phyloP scores from a whole-genome alignment of 164 flowering plant genomes.

The Aristolochia contorta region DNA sequence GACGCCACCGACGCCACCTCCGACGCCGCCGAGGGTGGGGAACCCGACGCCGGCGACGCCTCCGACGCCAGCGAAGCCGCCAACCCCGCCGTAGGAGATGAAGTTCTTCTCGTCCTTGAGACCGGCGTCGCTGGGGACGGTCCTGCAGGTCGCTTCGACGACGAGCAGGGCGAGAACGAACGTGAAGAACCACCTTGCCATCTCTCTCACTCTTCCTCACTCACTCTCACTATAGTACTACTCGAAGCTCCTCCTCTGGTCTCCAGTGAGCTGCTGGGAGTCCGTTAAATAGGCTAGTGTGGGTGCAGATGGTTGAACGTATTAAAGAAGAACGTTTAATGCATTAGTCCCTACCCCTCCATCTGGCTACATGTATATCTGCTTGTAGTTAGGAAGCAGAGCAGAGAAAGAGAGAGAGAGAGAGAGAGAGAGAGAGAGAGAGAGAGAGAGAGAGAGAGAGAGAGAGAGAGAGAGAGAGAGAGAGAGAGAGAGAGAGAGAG shows the following conservation, averaged over 20 bases:
- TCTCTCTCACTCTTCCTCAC: not conserved
- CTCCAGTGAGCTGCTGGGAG: too few relatives aligned
- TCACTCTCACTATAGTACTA: constrained; percentile 1
- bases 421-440: too few relatives aligned
- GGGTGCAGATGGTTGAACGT: too few relatives aligned
- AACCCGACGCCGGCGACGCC: constrained; percentile 3
- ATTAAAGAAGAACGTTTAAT: too few relatives aligned
- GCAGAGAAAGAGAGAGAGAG: too few relatives aligned
- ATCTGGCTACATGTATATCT: too few relatives aligned
- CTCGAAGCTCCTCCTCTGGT: not conserved
- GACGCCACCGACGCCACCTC: not conserved
- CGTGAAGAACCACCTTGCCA: constrained; percentile 1
- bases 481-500: too few relatives aligned
- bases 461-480: too few relatives aligned
- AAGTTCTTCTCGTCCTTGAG: constrained; percentile 10
- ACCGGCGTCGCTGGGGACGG: constrained; percentile 7
- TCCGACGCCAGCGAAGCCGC: constrained; percentile 3
- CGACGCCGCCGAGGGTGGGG: constrained; percentile 1
- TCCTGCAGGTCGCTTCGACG: not conserved
- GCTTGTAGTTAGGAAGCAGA: too few relatives aligned
- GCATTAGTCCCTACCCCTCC: too few relatives aligned
- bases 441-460: too few relatives aligned
- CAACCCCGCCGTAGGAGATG: constrained; percentile 2
- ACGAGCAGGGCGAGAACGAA: constrained; percentile 1
- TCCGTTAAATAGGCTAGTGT: too few relatives aligned